phyloP scores from a whole-genome alignment of 106 monocot genomes.

The Xerophyta viscosa region DNA sequence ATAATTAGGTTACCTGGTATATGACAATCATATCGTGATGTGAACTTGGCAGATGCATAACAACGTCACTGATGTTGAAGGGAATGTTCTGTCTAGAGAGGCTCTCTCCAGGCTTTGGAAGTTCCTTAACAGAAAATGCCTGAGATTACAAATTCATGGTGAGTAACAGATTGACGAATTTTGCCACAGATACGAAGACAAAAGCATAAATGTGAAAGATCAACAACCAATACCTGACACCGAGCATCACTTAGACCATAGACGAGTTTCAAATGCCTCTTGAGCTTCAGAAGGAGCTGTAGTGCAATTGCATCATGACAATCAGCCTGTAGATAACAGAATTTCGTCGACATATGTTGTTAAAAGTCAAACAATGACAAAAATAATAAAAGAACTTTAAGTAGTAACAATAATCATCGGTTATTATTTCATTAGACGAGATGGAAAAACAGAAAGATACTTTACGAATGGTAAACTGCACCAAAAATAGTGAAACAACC shows the following conservation, averaged over 20 bases:
- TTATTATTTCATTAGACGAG: too few species aligned
- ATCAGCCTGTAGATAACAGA: slow-evolving; percentile 46
- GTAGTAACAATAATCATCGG: too few species aligned
- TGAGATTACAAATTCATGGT: slow-evolving; percentile 12
- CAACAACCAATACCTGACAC: slow-evolving; percentile 57
- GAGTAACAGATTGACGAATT: too few species aligned
- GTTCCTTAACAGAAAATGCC: slow-evolving; percentile 90
- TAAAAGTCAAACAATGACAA: too few species aligned
- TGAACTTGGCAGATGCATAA: slow-evolving; percentile 33
- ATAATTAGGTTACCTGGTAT: slow-evolving; percentile 59
- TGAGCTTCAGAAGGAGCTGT: slow-evolving; percentile 83
- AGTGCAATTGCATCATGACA: slow-evolving; percentile 84
- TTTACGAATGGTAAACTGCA: too few species aligned
- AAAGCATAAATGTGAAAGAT: too few species aligned
- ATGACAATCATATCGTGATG: slow-evolving; percentile 44
- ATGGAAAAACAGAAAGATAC: too few species aligned
- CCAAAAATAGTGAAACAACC: too few species aligned
- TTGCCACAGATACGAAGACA: too few species aligned
- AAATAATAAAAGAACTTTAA: too few species aligned
- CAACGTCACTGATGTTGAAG: slow-evolving; percentile 41
- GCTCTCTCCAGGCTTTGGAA: slow-evolving; percentile 71
- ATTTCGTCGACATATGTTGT: too few species aligned
- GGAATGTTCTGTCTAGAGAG: slow-evolving; percentile 75
- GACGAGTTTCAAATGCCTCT: slow-evolving; percentile 83
- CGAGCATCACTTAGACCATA: slow-evolving; percentile 74